These are phyloP conservation scores for Yamadazyma jaroonii DNA, from an alignment of 1,139 yeast species.

Conservation along the genomic window DNA sequence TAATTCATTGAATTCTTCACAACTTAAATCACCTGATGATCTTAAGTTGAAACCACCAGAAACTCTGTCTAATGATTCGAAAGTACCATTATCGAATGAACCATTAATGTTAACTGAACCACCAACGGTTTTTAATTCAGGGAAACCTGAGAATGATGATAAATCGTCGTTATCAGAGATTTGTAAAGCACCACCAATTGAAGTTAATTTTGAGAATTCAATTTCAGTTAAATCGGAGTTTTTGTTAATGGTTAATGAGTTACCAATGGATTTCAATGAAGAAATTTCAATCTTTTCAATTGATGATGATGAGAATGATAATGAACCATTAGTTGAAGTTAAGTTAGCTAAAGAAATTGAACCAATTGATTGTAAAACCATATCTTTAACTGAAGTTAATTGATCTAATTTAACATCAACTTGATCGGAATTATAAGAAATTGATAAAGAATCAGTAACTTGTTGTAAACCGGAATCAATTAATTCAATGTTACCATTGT, in stretches of 20 bases:
- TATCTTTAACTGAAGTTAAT: constrained; percentile 80
- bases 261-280: constrained; percentile 64
- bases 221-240: constrained; percentile 70
- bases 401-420: constrained; percentile 67
- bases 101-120: constrained; percentile 88
- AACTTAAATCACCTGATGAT: constrained; percentile 74
- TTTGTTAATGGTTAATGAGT: constrained; percentile 71
- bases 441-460: constrained; percentile 71
- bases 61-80: constrained; percentile 70
- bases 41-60: constrained; percentile 89
- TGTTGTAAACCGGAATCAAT: constrained; percentile 70
- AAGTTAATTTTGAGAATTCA: constrained; percentile 66
- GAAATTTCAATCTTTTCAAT: constrained; percentile 58
- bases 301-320: constrained; percentile 69
- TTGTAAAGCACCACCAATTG: constrained; percentile 85
- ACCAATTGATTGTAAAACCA: constrained; percentile 76
- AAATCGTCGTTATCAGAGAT: constrained; percentile 80
- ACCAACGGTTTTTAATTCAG: constrained; percentile 66
- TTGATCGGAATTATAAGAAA: constrained; percentile 80
- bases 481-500: constrained; percentile 64
- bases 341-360: constrained; percentile 70
- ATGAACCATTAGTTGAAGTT: constrained; percentile 70
- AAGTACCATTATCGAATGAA: constrained; percentile 73
- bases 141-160: constrained; percentile 67
- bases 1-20: constrained; percentile 68